phyloP scores from a whole-genome alignment of 1,284 basidiomycete genomes.

The Fomitopsis pinicola region DNA sequence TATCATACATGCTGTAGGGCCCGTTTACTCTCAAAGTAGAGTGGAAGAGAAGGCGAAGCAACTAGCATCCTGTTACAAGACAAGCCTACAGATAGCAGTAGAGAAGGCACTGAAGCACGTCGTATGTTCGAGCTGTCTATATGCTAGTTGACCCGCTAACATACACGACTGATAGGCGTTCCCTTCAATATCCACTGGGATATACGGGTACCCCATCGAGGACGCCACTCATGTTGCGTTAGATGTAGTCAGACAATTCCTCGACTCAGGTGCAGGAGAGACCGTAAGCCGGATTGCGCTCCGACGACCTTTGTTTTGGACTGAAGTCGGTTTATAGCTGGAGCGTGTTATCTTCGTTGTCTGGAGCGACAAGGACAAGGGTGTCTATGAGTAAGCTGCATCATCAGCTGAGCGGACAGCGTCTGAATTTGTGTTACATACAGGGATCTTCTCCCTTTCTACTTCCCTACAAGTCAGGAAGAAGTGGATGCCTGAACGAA shows the following conservation, averaged over 20 bases:
- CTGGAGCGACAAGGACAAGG: constrained; percentile 60
- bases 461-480: constrained; percentile 43
- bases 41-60: constrained; percentile 44
- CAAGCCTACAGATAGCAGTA: constrained; percentile 59
- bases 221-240: constrained; percentile 73
- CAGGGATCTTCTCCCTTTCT: constrained; percentile 56
- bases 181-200: constrained; percentile 75
- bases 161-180: constrained; percentile 52
- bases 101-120: constrained; percentile 61
- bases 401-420: neutral
- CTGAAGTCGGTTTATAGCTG: constrained; percentile 40
- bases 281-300: constrained; percentile 35
- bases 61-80: constrained; percentile 72
- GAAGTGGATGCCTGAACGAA: neutral
- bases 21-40: constrained; percentile 54
- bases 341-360: constrained; percentile 73
- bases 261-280: constrained; percentile 48
- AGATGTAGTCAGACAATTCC: constrained; percentile 49
- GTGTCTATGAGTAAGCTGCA: constrained; percentile 56
- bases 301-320: neutral
- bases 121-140: constrained; percentile 35
- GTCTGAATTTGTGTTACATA: neutral
- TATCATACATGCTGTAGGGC: constrained; percentile 91
- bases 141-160: constrained; percentile 10
- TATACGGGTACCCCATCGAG: constrained; percentile 74